Evolutionary conservation across 2,329 filamentous ascomycete species (phyloP).

Genomic region (Sordariomycetes sp.): DNA sequence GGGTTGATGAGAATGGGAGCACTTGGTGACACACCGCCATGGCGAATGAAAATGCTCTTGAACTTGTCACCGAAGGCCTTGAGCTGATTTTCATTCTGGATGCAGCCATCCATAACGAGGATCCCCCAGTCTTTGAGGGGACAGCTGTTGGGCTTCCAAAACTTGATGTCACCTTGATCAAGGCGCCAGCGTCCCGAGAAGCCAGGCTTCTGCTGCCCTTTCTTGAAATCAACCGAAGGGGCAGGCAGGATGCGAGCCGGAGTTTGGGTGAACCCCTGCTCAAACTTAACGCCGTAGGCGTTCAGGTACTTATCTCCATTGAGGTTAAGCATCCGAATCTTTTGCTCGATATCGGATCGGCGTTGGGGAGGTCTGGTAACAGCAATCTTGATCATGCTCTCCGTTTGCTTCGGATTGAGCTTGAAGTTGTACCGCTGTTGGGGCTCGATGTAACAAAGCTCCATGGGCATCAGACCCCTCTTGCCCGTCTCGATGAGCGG

Average conservation of each 20-base stretch:
- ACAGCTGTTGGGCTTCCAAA: conserved; percentile 53
- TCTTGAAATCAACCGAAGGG: conserved; percentile 69
- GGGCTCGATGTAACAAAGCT: conserved; percentile 41
- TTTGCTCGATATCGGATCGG: conserved; percentile 48
- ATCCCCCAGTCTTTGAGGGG: conserved; percentile 69
- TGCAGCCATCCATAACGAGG: conserved; percentile 50
- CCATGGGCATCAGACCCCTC: conserved; percentile 50
- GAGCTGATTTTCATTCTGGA: conserved; percentile 24
- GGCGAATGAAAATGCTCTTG: conserved; percentile 32
- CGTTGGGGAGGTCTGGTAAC: conserved; percentile 68
- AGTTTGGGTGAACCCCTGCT: conserved; percentile 51
- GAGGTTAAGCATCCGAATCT: conserved; percentile 51
- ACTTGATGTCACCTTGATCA: conserved; percentile 55
- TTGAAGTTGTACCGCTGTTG: conserved; percentile 57
- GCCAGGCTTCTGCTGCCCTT: conserved; percentile 32
- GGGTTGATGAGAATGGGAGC: conserved; percentile 25
- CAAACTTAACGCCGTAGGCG: conserved; percentile 67
- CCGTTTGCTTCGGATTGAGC: conserved; percentile 55
- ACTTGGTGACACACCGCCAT: conserved; percentile 34
- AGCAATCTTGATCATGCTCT: conserved; percentile 87
- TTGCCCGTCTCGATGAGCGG: conserved; percentile 51
- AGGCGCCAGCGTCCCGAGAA: conserved; percentile 78
- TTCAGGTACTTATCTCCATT: conserved; percentile 63
- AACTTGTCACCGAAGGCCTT: conserved; percentile 30
- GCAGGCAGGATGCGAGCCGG: conserved; percentile 63